phyloP scores from a whole-genome alignment of 2,329 filamentous ascomycete genomes.

The Colletotrichum kahawae region DNA sequence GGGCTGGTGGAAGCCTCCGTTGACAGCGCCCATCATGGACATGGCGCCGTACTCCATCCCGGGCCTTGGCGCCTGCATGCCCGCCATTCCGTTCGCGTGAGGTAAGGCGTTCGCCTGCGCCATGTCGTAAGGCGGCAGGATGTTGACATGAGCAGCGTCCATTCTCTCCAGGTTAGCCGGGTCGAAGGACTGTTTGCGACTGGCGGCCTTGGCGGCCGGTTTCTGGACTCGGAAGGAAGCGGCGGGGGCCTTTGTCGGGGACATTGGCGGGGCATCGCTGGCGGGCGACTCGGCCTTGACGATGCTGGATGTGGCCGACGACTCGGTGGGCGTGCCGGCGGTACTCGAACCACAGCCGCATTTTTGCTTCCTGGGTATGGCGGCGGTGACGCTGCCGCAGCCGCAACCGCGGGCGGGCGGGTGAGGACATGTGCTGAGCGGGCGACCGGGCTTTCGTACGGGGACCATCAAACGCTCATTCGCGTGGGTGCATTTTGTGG shows the following conservation, averaged over 20 bases:
- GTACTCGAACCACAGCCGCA: constrained; percentile 54
- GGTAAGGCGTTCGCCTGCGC: constrained; percentile 7
- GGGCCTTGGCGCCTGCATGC: constrained; percentile 17
- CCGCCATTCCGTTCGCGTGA: constrained; percentile 25
- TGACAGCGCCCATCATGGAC: constrained; percentile 17
- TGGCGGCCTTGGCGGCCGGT: constrained; percentile 36
- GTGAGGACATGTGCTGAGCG: constrained; percentile 73
- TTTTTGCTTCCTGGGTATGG: constrained; percentile 63
- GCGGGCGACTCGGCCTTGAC: constrained; percentile 28
- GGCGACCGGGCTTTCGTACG: constrained; percentile 74
- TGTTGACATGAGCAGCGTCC: constrained; percentile 57
- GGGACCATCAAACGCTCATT: constrained; percentile 72
- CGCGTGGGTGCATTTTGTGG: constrained; percentile 74
- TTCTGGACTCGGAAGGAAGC: constrained; percentile 53
- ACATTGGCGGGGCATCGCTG: constrained; percentile 35
- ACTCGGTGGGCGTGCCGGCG: constrained; percentile 23
- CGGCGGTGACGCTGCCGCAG: constrained; percentile 68
- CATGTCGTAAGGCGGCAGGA: constrained; percentile 40
- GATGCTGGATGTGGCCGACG: constrained; percentile 4
- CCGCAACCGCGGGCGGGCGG: constrained; percentile 65
- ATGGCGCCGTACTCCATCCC: constrained; percentile 19
- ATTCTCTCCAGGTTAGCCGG: constrained; percentile 54
- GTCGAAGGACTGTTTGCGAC: constrained; percentile 56
- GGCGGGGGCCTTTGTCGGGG: constrained; percentile 37
- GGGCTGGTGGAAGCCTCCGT: constrained; percentile 18